Base-by-base conservation (phyloP, 2,329 filamentous ascomycete genomes). In the Boeremia lycopersici region DNA sequence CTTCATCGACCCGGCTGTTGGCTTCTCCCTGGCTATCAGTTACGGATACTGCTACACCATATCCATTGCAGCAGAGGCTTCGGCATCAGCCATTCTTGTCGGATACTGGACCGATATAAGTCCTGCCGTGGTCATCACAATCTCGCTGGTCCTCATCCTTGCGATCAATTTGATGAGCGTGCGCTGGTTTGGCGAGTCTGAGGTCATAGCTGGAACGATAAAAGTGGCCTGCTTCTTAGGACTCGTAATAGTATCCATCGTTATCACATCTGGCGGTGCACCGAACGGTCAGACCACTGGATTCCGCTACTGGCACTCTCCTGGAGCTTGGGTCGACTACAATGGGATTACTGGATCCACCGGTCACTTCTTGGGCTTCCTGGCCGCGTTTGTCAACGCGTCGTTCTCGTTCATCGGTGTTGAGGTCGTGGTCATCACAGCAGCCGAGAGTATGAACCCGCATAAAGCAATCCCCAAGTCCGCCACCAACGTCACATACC, bases 291-390 rank as follows among this genome's bases (percentile, higher is more conserved):
- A 82, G 17, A 77, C 82, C 4, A 79, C 86, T 15, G 88, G 88
- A 2, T 90, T 89, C 70, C 74, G 78, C 30, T 89, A 89, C 71
- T 91, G 88, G 89, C 81, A 76, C 46, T 70, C 84, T 23, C 87
- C 88, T 0, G 87, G 86, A 0, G 83, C 86, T 0, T 87, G 89
- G 68, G 85, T 87, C 30, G 83, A 87, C 63, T 84, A 87, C 65
- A 82, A 89, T n/a, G 80, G 8, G 76, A 79, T 79, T 2, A 74
- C 76, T 0, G 84, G 84, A 11, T 48, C 61, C 3, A 64, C 60
- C 3, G 61, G 61, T 11, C 76, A 78, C 10, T 89, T 90, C 63
- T 62, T 78, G 87, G 10, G 82, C 78, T 19, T 85, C 80, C 64
- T 86, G 79, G 75, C 76, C 71, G 28, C 79, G 78, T 45, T 79